Evolutionary conservation across 495 filamentous ascomycete species (phyloP), one percentile per base, ranked within the genome.

Genomic region (Penicillium odoratum): DNA sequence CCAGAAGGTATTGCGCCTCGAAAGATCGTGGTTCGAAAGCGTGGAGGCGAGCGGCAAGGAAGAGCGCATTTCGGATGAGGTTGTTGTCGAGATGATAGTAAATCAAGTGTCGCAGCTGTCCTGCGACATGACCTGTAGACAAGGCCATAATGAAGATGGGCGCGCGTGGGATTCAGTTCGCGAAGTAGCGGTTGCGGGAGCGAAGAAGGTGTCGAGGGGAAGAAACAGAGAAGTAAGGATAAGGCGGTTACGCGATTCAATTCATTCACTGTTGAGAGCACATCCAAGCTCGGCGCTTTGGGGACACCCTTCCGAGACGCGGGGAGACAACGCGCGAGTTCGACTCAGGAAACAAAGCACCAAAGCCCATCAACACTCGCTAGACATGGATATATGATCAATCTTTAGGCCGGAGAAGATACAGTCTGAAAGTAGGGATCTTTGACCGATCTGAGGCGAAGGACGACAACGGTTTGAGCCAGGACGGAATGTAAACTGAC

Each of bases 51-150:
- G 91, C 90, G 48, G 94, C 88, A 42, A 96, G 86, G 74, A 98
- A 98, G 30, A 96, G 84, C 51, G 94, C 94, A 63, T 94, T 97
- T 33, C 89, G 83, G 61, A 88, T 79, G 30, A 93, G 81, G 63
- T 93, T 87, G 63, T 93, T 95, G 74, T 98, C 94, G 69, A 98
- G 84, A 67, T 96, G 87, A 74, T 98, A 96, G 73, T 92, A 89
- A 58, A 98, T 86, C 51, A 91, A 81, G 67, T 94, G 89, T 67
- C 88, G 83, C 62, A 98, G 78, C 73, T 96, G 89, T 69, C 79
- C 78, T 42, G 88, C 78, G 61, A 92, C 81, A 68, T 87, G 80
- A 60, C 80, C 84, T 31, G 83, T 83, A 21, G 74, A 76, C 7
- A 90, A 86, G 55, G 89, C 82, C 92, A 95, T 95, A 68, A 58